Evolutionary conservation across 768 basidiomycete genomes (phyloP), one percentile per base, ranked within the genome.

Genomic region (Lactarius evosmus): DNA sequence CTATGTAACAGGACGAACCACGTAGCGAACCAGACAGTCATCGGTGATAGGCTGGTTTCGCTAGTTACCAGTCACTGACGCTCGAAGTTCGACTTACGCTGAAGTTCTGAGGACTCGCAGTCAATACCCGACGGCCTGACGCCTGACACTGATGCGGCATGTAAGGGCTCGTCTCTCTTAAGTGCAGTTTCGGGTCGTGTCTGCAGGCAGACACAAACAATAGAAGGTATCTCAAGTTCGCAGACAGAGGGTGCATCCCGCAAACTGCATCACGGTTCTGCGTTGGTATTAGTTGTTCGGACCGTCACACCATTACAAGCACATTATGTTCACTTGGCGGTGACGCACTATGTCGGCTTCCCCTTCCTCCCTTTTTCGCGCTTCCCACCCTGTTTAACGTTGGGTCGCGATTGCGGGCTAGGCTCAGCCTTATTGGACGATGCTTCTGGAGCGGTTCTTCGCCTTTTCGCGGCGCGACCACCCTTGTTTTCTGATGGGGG

Each of bases 391-490:
- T 7, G 60, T 32, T 40, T 38, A 30, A n/a, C 38, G 14, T 51
- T 36, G 38, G 16, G 16, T 61, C 32, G 36, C 46, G 51, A 22
- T 56, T 36, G 54, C 5, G 46, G 44, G 29, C 16, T 36, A 34
- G 58, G 17, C 14, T 61, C 51, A 8, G 22, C 38, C 32, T 52
- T 27, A 9, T 11, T 9, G 9, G 53, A 9, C 25, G 12, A 25
- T 1, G 17, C 32, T 29, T 56, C 64, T 6, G 33, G 29, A 2
- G 33, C 51, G 3, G 17, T 51, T 7, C 54, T 65, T 33, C n/a
- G 59, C 33, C 32, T 56, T 34, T 65, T 65, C 38, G 49, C 19
- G n/a, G 40, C 55, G 14, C 22, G 49, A 27, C 11, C 49, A 25
- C 61, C 55, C 22, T 25, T 34, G 5, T 36, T 55, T 32, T 56